Conservation (phyloP, 257 asterid genomes). For the Craterostigma plantagineum region DNA sequence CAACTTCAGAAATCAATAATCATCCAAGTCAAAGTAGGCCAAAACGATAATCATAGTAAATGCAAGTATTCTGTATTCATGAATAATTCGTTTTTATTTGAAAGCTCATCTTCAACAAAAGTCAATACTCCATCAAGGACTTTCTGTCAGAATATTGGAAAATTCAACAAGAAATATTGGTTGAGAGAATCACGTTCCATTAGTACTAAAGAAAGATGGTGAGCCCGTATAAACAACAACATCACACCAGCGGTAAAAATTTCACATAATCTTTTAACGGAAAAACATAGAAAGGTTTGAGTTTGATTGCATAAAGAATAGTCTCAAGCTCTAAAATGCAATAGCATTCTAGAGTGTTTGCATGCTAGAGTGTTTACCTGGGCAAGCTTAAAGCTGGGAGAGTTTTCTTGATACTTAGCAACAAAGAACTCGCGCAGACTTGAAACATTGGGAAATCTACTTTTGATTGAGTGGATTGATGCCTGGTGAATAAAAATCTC, state of each 20-base stretch:
- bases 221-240: no score
- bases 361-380: conserved; percentile 35
- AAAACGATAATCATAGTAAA: no score
- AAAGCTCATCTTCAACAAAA: not conserved
- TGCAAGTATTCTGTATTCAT: not conserved
- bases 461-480: conserved; percentile 85
- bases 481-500: conserved; percentile 38
- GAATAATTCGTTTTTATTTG: not conserved
- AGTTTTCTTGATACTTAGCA: conserved; percentile 84
- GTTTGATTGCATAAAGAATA: no score
- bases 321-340: not conserved
- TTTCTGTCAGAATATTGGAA: not conserved
- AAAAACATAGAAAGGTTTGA: no score
- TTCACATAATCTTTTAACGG: no score
- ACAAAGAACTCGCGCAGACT: conserved; percentile 87
- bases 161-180: not conserved
- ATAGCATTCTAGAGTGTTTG: not conserved
- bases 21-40: no score
- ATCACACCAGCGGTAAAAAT: no score
- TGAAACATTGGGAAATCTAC: conserved; percentile 68
- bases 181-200: no score
- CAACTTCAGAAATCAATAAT: not conserved
- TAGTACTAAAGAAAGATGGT: no score
- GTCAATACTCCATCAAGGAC: not conserved
- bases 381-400: conserved; percentile 84